A percentile compares a stretch with the other conserved stretches of the same genome.
These are phyloP conservation scores for Papiliotrema fonsecae DNA, from an alignment of 1,284 basidiomycete genomes.

Conservation along the genomic window DNA sequence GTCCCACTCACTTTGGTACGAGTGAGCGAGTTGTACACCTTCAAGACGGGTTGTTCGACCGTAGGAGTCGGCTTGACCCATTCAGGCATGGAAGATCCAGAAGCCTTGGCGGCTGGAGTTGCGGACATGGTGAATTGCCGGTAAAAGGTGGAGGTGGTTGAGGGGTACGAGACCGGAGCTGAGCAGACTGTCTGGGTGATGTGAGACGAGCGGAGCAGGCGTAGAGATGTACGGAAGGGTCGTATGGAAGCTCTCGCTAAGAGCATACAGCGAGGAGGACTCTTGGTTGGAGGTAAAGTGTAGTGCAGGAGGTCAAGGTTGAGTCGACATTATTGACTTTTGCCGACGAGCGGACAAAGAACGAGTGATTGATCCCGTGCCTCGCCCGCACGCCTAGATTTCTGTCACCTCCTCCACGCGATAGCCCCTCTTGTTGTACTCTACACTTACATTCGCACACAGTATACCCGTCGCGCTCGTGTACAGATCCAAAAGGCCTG, in stretches of 20 bases:
- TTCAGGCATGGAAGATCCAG: conserved; percentile 30
- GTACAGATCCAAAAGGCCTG: too few species aligned
- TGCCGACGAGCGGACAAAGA: background rate
- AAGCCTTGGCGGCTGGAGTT: conserved; percentile 16
- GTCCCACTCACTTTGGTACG: conserved; percentile 68
- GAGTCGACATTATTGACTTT: conserved; percentile 1
- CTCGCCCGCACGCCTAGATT: background rate
- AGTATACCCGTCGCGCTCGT: too few species aligned
- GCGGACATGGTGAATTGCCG: conserved; percentile 6
- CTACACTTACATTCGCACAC: too few species aligned
- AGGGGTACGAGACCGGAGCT: conserved; percentile 15
- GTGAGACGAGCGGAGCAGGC: background rate
- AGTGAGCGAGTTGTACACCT: conserved; percentile 92
- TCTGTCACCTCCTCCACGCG: background rate
- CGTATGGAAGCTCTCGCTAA: background rate
- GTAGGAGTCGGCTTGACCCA: conserved; percentile 40
- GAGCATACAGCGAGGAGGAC: conserved; percentile 8
- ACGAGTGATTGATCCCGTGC: background rate
- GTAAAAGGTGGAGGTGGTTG: background rate
- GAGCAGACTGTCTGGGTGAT: background rate
- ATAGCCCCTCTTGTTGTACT: background rate
- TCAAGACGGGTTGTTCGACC: conserved; percentile 54
- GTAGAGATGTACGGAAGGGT: background rate
- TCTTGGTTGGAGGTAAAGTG: background rate
- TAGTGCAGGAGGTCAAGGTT: too few species aligned